Conservation (phyloP, 257 asterid genomes). For the Rauvolfia tetraphylla region DNA sequence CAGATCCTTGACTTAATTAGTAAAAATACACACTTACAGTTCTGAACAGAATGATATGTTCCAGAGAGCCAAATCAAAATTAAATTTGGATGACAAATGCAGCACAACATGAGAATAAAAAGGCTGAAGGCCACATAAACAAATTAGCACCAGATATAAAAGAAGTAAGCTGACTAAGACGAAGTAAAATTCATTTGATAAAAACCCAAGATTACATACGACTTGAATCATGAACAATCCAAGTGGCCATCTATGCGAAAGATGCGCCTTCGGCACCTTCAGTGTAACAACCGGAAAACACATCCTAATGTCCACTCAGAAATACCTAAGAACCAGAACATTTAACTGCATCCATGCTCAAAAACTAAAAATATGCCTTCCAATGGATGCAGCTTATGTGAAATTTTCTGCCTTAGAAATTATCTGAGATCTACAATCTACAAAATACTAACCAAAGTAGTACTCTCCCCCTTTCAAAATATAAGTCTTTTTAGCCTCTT, state of each 20-base stretch:
- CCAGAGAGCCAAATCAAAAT: background rate
- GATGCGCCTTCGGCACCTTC: background rate
- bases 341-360: background rate
- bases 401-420: background rate
- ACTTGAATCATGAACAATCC: background rate
- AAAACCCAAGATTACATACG: background rate
- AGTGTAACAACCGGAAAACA: background rate
- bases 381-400: background rate
- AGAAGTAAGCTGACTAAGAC: background rate
- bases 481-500: no score
- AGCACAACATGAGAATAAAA: background rate
- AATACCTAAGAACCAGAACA: background rate
- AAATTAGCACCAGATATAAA: background rate
- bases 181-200: no score
- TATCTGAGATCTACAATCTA: background rate
- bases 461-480: no score
- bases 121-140: background rate
- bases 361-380: background rate
- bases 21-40: background rate
- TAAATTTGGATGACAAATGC: background rate
- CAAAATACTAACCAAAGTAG: background rate
- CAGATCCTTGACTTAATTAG: slow-evolving; percentile 1
- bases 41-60: background rate
- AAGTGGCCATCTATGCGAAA: background rate
- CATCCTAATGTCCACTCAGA: background rate